phyloP scores from a whole-genome alignment of 108 stramenopile species.

The Nitzschia sp. region DNA sequence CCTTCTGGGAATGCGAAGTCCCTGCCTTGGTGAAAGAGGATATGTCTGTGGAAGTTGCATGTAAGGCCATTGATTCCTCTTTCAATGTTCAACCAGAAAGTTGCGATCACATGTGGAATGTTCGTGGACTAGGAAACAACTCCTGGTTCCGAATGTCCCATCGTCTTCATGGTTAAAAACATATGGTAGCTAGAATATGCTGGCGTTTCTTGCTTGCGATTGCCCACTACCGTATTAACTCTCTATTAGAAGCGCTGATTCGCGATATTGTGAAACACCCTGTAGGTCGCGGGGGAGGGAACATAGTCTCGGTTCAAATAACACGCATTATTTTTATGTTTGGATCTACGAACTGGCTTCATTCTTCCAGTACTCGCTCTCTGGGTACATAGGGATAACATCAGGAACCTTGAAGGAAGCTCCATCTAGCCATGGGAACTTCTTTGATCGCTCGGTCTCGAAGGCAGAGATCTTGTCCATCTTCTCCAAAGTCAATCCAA shows the following conservation, averaged over 20 bases:
- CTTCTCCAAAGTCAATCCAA: slow-evolving; percentile 90
- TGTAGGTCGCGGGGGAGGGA: too few species aligned
- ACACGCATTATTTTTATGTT: too few species aligned
- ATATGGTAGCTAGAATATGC: too few species aligned
- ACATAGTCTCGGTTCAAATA: too few species aligned
- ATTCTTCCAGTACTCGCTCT: slow-evolving; percentile 67
- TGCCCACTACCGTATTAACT: too few species aligned
- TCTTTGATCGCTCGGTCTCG: slow-evolving; percentile 65
- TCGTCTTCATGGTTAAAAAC: not conserved
- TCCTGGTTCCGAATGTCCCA: slow-evolving; percentile 51
- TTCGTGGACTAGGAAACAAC: slow-evolving; percentile 81
- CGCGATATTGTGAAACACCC: too few species aligned
- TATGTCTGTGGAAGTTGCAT: slow-evolving; percentile 57
- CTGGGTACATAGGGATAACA: slow-evolving; percentile 79
- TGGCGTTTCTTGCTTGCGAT: too few species aligned
- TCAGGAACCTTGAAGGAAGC: slow-evolving; percentile 86
- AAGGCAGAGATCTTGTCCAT: slow-evolving; percentile 77
- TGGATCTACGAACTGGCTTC: slow-evolving; percentile 1
- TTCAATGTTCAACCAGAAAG: slow-evolving; percentile 81
- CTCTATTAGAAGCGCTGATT: too few species aligned
- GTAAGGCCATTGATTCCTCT: slow-evolving; percentile 76
- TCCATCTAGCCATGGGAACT: slow-evolving; percentile 91
- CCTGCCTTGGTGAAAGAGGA: slow-evolving; percentile 67
- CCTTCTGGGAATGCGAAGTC: slow-evolving; percentile 77
- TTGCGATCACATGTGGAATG: slow-evolving; percentile 75